phyloP scores from a whole-genome alignment of 106 monocot genomes.

The Dendrobium nobile region DNA sequence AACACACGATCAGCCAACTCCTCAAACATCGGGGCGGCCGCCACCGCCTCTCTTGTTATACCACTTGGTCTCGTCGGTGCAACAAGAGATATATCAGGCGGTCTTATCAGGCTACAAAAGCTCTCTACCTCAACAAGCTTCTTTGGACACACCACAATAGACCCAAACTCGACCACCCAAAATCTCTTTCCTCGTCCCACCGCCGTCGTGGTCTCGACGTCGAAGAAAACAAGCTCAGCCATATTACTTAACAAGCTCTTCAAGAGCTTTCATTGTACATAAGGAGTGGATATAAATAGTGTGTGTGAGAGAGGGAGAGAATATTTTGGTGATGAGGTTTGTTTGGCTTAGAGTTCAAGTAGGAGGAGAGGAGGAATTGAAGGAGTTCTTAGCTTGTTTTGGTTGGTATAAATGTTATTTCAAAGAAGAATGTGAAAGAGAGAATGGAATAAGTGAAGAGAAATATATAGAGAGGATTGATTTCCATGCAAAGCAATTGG shows the following conservation, averaged over 20 bases:
- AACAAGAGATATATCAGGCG: conserved; percentile 53
- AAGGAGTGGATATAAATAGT: background rate
- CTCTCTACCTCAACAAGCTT: conserved; percentile 79
- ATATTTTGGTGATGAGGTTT: conserved; percentile 16
- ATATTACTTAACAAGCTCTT: background rate
- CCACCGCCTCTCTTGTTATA: conserved; percentile 49
- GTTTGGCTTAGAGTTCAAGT: conserved; percentile 71
- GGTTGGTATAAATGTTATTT: background rate
- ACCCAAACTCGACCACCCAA: conserved; percentile 79
- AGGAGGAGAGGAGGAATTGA: conserved; percentile 1
- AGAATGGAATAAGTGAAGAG: background rate
- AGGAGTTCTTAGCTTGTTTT: conserved; percentile 31
- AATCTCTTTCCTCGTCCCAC: conserved; percentile 19
- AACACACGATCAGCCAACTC: conserved; percentile 69
- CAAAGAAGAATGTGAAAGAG: background rate
- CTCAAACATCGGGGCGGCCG: conserved; percentile 54
- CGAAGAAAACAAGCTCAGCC: conserved; percentile 73
- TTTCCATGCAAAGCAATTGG: too few relatives aligned
- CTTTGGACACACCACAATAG: conserved; percentile 72
- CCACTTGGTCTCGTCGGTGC: conserved; percentile 39
- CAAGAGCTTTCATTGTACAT: background rate
- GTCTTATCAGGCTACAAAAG: conserved; percentile 77
- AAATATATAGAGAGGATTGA: background rate
- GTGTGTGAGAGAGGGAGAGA: background rate
- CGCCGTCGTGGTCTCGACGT: conserved; percentile 75